Evolutionary conservation across 352 stramenopile genomes (phyloP).

Genomic region (Pythium volutum): DNA sequence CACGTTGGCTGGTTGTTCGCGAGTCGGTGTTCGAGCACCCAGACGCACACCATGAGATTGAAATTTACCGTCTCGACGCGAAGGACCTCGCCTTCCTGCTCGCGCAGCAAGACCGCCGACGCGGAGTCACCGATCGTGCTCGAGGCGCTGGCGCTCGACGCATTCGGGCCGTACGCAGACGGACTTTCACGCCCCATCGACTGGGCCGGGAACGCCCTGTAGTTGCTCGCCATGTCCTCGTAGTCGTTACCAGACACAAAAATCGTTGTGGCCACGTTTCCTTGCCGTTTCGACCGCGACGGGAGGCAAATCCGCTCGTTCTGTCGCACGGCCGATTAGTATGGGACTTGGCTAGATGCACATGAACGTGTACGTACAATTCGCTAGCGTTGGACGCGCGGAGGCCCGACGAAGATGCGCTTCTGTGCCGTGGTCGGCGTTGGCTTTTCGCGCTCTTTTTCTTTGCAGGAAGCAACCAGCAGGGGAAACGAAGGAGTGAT

Average conservation of each 20-base stretch:
- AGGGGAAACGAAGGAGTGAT: constrained; percentile 23
- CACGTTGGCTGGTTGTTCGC: constrained; percentile 37
- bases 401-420: not conserved
- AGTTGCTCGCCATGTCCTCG: constrained; percentile 18
- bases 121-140: constrained; percentile 14
- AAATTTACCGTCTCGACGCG: constrained; percentile 71
- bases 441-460: no score
- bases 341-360: not conserved
- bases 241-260: not conserved
- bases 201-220: not conserved
- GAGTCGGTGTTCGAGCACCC: constrained; percentile 66
- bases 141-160: constrained; percentile 10
- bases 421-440: no score
- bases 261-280: not conserved
- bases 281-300: not conserved
- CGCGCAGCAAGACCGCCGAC: constrained; percentile 34
- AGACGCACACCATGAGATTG: constrained; percentile 66
- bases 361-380: not conserved
- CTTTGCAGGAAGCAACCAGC: constrained; percentile 20
- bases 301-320: not conserved
- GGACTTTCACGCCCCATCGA: constrained; percentile 12
- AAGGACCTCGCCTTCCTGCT: constrained; percentile 56
- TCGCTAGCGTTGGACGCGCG: not conserved
- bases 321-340: not conserved
- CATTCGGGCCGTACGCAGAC: constrained; percentile 14